These are phyloP conservation scores for Plasmodium cynomolgi DNA, from an alignment of 169 alveolate genomes.

Conservation along the genomic window DNA sequence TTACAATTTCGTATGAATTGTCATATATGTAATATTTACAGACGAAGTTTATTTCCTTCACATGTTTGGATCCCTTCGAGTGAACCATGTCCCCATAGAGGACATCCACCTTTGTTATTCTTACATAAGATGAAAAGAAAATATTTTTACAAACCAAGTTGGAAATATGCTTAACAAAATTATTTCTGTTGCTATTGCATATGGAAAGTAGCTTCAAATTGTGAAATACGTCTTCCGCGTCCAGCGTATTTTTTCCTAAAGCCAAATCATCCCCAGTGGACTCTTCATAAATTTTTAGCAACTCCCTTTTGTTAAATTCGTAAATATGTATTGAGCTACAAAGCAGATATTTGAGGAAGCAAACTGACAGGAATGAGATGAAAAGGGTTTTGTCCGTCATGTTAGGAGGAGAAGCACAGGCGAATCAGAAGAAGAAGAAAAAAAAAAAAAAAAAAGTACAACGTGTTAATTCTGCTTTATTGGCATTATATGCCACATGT, in stretches of 20 bases:
- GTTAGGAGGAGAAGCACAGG: neutral
- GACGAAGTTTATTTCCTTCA: slow-evolving; percentile 22
- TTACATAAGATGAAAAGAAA: neutral
- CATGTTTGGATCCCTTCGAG: slow-evolving; percentile 7
- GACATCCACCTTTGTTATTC: slow-evolving; percentile 12
- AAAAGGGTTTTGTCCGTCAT: neutral
- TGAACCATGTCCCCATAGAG: slow-evolving; percentile 32
- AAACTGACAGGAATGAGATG: neutral
- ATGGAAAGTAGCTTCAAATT: slow-evolving; percentile 15
- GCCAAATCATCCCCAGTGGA: neutral
- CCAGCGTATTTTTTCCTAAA: neutral
- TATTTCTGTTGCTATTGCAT: slow-evolving; percentile 8
- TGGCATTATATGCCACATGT: neutral
- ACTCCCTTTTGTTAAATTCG: slow-evolving; percentile 18
- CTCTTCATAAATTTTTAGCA: slow-evolving; percentile 21
- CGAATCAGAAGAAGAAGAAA: neutral
- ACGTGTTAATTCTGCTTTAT: neutral
- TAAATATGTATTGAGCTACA: slow-evolving; percentile 5
- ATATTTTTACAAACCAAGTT: slow-evolving; percentile 31
- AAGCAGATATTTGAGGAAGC: neutral
- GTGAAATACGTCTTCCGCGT: slow-evolving; percentile 2
- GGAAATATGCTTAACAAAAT: neutral
- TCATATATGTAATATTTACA: slow-evolving; percentile 42
- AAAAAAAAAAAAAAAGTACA: neutral
- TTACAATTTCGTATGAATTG: slow-evolving; percentile 35